Evolutionary conservation across 768 basidiomycete genomes (phyloP), one percentile per base, ranked within the genome.

Genomic region (Amanita subjunquillea): DNA sequence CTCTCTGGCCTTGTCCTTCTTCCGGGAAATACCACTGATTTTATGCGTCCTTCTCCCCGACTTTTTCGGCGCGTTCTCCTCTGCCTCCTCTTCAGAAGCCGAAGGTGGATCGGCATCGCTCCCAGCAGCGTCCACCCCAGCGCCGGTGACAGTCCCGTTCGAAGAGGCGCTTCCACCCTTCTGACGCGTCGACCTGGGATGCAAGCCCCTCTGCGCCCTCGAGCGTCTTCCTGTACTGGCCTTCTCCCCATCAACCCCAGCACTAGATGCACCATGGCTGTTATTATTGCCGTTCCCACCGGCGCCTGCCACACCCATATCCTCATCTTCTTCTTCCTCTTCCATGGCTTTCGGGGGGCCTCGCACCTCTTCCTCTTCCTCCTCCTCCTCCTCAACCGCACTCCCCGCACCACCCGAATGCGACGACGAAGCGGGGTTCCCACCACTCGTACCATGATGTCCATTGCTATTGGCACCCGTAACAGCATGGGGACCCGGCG

Each of bases 361-460:
- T 12, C 51, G 55, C 13, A 49, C 49, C 17, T 48, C 55, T 23
- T 58, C 55, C 32, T 60, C 59, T 17, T 61, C 60, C 20, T 61
- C 62, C 27, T 61, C 59, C 23, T 57, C 57, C 39, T 58, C 59
- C 36, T 53, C 56, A 27, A 57, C 54, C 7, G 34, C 53, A 25
- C 51, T 53, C 15, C 43, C 51, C 6, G 27, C 34, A 27, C 51
- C 51, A 17, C 43, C 51, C 6, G 51, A 53, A 30, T 53, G 50
- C 17, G 38, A 34, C 10, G 50, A 51, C 15, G 39, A 22, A 20
- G 27, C 23, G 29, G 43, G 50, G 23, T 40, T 40, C 38, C 37
- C 48, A 40, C 38, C 20, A 38, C 36, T 39, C 12, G 22, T 23
- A 27, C 20, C 36, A 20, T 50, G 48, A 17, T 17, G 38, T 22